Conservation (phyloP, 1,284 basidiomycete genomes). For the Papiliotrema flavescens region DNA sequence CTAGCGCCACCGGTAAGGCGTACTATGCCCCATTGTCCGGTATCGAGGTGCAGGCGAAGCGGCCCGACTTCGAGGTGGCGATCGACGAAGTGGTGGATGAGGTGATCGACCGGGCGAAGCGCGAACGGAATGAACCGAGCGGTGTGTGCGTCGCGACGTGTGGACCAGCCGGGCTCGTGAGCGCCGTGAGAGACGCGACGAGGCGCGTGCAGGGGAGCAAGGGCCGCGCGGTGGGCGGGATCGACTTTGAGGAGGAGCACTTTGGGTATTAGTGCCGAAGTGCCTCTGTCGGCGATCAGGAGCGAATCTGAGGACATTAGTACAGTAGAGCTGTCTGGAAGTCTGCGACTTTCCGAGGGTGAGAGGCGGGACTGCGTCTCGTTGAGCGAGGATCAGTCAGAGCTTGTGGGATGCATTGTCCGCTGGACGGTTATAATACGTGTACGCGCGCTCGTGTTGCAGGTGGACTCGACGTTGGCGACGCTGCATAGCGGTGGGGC, state of each 20-base stretch:
- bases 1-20: background rate
- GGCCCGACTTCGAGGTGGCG: slow-evolving; percentile 28
- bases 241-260: slow-evolving; percentile 43
- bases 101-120: slow-evolving; percentile 18
- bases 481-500: no score
- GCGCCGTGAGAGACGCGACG: slow-evolving; percentile 27
- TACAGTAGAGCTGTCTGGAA: no score
- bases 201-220: slow-evolving; percentile 23
- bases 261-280: slow-evolving; percentile 37
- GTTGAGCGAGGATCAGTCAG: no score
- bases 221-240: slow-evolving; percentile 28
- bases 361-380: no score
- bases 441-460: no score
- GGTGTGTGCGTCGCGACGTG: slow-evolving; percentile 40
- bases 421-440: no score
- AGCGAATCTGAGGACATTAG: no score
- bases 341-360: no score
- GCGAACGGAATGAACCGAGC: slow-evolving; percentile 15
- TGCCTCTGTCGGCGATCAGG: no score
- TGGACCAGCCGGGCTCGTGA: slow-evolving; percentile 38
- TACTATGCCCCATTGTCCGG: slow-evolving; percentile 12
- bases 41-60: slow-evolving; percentile 24
- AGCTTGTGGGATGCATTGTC: no score
- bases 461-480: no score
- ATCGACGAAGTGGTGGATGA: slow-evolving; percentile 24